Conservation (phyloP, 345 rosid species). For the Syzygium aqueum region DNA sequence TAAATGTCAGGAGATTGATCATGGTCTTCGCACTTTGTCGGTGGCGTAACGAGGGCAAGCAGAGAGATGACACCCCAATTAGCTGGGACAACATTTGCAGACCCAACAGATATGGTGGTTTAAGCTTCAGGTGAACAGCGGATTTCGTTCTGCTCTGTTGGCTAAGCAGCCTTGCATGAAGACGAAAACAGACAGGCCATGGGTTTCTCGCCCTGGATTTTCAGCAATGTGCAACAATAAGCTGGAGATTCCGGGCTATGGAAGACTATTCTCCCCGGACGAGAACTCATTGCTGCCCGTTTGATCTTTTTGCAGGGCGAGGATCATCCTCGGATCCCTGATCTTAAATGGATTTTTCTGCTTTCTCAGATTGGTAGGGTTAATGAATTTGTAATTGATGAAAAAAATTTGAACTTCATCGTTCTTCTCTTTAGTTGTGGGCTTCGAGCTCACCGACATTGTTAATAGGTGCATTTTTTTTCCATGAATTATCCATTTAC, state of each 20-base stretch:
- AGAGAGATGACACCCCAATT: neutral
- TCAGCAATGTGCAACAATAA: neutral
- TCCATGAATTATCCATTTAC: too few species aligned
- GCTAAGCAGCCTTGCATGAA: neutral
- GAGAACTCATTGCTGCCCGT: neutral
- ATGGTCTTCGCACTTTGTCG: neutral
- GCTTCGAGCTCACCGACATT: too few species aligned
- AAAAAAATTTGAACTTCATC: too few species aligned
- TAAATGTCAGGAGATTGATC: neutral
- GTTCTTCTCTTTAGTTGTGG: too few species aligned
- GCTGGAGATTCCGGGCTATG: neutral
- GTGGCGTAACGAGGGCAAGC: neutral
- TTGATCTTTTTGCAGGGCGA: neutral
- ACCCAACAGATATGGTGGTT: neutral
- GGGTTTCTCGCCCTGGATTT: neutral
- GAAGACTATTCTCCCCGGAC: neutral
- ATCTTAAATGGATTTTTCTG: neutral
- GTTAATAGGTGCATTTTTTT: too few species aligned
- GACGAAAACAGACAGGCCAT: neutral
- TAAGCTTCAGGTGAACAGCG: neutral
- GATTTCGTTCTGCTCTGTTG: neutral
- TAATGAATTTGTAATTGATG: too few species aligned
- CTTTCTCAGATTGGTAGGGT: too few species aligned
- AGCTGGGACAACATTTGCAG: neutral
- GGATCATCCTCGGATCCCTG: neutral